Evolutionary conservation across 2,329 filamentous ascomycete species (phyloP), one percentile per base, ranked within the genome.

Genomic region (Anisogramma anomala): DNA sequence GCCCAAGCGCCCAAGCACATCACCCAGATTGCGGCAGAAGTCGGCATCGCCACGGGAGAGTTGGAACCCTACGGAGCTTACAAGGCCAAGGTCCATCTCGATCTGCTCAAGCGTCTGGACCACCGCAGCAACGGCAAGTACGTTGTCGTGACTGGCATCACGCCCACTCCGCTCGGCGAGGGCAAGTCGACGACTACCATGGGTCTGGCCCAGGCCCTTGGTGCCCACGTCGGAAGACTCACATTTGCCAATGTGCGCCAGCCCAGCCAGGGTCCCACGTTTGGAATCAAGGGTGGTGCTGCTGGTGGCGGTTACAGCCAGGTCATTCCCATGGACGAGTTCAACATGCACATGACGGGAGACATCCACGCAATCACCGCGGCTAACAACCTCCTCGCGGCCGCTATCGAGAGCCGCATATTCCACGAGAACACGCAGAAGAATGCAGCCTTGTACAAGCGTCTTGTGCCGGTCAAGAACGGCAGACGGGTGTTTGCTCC

Each of bases 241-340:
- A 84, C 83, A 3, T 96, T 98, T 61, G 91, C 91, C 63, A 96
- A 98, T 59, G 91, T 98, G 37, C 79, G 91, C 46, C 91, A 98
- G 60, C 91, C 91, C 37, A 94, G 86, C 54, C 91, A 96, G 67
- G 91, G 91, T 4, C 91, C 91, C 42, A 98, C 91, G 0, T 98
- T 98, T 60, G 91, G 91, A 55, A 96, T 98, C 72, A 98, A 98
- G 72, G 91, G 91, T 48, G 91, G 91, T 55, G 91, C 91, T 45
- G 91, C 91, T 42, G 91, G 91, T 55, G 91, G 91, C 61, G 91
- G 91, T 28, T 98, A 96, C 75, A 94, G 86, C 61, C 91, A 98
- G 62, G 91, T 98, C 57, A 96, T 98, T 54, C 91, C 91, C 45
- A 98, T 98, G 91, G 91, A 98, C 55, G 91, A 98, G 63, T 98